Base-by-base conservation (phyloP, 2,329 filamentous ascomycete genomes). In the Calonectria ilicicola region DNA sequence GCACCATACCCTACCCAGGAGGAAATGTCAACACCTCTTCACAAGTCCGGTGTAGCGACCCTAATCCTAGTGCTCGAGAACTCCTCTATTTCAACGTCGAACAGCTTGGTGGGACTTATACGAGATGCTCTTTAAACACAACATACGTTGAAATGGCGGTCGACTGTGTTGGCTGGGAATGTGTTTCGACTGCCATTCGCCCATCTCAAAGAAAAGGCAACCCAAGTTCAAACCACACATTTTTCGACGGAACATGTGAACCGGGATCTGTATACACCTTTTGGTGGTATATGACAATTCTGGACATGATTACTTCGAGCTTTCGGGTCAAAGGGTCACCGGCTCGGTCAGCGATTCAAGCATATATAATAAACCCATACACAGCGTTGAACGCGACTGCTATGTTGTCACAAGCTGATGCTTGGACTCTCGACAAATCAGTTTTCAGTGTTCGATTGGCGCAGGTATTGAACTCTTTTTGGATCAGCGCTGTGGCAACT, bases 111-210 rank as follows among this genome's bases (percentile, higher is more conserved):
- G 46, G 38, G 7, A 64, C 64, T 3, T 71, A 42, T 14, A 27
- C 69, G 4, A 47, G 5, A 17, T 71, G 69, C 46, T 8, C 17
- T 12, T 5, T 65, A 9, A 67, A 38, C 8, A 67, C 69, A 3
- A 42, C 23, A 10, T 58, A 71, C 9, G 69, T 71, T 19, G 69
- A 71, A 3, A 17, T 71, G 2, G 2, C 56, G 9, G 64, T 58
- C 19, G 47, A 71, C n/a, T 71, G 69, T 9, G 47, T 64, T 27
- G 69, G 64, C 5, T 64, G 56, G 46, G 64, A 71, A 5, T 71
- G 69, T 27, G 19, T 40, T 40, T 47, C 64, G 4, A 64, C 46
- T 5, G 47, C 46, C 21, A 56, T 71, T 0, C 69, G 69, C 5
- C 69, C 69, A 1, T 71, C 69, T 15, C 27, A n/a, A 9, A 19